phyloP scores from a whole-genome alignment of 192 early-diverging fungal species.

The Linnemannia exigua region DNA sequence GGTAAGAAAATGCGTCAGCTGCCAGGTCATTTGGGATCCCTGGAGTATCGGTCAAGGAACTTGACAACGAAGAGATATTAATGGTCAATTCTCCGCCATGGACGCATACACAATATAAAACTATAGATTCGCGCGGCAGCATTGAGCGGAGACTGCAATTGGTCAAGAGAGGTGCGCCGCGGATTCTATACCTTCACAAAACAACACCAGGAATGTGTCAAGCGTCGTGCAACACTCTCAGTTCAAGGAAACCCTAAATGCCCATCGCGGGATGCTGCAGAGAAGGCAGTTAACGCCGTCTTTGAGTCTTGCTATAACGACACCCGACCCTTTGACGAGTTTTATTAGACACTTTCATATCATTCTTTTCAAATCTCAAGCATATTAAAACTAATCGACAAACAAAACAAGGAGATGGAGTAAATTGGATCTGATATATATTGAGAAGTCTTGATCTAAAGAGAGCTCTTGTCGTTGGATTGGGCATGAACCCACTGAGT shows the following conservation, averaged over 20 bases:
- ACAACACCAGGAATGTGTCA: constrained; percentile 90
- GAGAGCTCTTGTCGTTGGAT: constrained; percentile 36
- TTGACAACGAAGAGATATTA: too few relatives aligned
- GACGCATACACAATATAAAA: background rate
- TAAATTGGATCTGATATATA: background rate
- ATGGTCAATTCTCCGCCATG: too few relatives aligned
- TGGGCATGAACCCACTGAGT: constrained; percentile 37
- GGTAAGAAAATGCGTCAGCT: constrained; percentile 27
- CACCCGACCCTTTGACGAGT: constrained; percentile 97
- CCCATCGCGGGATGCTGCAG: constrained; percentile 80
- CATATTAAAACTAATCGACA: too few relatives aligned
- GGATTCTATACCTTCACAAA: constrained; percentile 79
- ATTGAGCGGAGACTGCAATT: constrained; percentile 83
- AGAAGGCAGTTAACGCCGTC: constrained; percentile 88
- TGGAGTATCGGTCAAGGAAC: too few relatives aligned
- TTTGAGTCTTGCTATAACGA: constrained; percentile 94
- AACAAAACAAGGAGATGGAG: background rate
- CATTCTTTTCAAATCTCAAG: background rate
- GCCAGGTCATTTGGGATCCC: background rate
- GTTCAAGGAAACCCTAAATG: constrained; percentile 83
- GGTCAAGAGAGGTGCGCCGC: constrained; percentile 76
- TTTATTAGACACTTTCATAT: constrained; percentile 67
- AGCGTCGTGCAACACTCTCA: constrained; percentile 87
- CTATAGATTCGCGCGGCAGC: constrained; percentile 79
- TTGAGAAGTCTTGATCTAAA: too few relatives aligned